Conservation (phyloP, 495 filamentous ascomycete species). For the Hyaloscypha bicolor region DNA sequence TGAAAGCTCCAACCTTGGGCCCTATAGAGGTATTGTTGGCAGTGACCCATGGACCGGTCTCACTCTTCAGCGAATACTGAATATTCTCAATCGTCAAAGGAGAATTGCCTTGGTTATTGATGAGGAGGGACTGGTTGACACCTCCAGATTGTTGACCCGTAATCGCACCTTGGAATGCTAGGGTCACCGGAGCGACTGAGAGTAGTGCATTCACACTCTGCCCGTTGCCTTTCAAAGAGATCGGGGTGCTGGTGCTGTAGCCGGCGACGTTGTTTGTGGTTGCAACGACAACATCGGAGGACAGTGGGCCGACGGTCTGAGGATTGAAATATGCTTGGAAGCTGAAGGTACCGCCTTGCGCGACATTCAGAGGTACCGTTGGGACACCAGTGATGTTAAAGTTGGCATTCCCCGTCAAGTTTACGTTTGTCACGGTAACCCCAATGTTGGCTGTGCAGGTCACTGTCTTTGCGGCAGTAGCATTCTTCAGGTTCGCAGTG, state of each 20-base stretch:
- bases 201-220: constrained; percentile 37
- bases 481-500: constrained; percentile 36
- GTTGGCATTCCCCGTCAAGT: constrained; percentile 37
- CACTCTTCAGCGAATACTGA: constrained; percentile 37
- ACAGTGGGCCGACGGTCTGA: constrained; percentile 41
- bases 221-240: constrained; percentile 38
- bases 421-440: constrained; percentile 37
- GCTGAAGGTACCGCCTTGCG: constrained; percentile 38
- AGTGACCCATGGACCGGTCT: constrained; percentile 41
- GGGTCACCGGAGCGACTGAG: constrained; percentile 34
- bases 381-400: constrained; percentile 39
- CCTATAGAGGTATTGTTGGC: constrained; percentile 36
- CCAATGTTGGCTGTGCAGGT: constrained; percentile 39
- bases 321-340: constrained; percentile 44
- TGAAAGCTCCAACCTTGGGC: constrained; percentile 41
- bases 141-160: constrained; percentile 33
- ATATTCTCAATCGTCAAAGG: constrained; percentile 36
- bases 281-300: constrained; percentile 39
- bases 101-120: constrained; percentile 38
- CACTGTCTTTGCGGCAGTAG: constrained; percentile 31
- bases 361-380: constrained; percentile 39
- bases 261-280: constrained; percentile 38
- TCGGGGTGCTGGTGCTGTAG: constrained; percentile 37
- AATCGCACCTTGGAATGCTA: constrained; percentile 42
- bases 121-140: constrained; percentile 32